A percentile compares a stretch with the other conserved stretches of the same genome.
Conservation (phyloP, 192 early-diverging fungal species). For the Backusella westeae region DNA sequence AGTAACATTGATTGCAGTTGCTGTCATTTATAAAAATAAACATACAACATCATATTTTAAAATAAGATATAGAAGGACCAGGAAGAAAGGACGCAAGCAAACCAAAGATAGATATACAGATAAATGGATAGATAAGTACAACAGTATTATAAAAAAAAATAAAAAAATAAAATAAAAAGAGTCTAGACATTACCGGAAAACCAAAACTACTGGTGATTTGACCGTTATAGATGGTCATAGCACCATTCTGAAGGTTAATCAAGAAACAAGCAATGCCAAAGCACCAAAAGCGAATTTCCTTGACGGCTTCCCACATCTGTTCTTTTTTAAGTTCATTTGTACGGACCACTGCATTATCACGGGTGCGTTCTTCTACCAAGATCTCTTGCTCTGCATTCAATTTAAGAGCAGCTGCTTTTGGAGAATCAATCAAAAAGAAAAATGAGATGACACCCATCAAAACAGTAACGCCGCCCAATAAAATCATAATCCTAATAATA, state of each 20-base stretch:
- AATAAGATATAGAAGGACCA: neutral
- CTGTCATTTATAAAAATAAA: neutral
- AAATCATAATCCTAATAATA: constrained; percentile 26
- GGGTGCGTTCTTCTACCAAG: constrained; percentile 21
- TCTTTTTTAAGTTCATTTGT: constrained; percentile 17
- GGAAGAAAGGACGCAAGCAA: neutral
- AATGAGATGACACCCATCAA: constrained; percentile 21
- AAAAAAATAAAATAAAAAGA: constrained; percentile 7
- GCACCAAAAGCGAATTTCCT: constrained; percentile 13
- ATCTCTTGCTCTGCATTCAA: constrained; percentile 21
- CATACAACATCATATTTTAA: neutral
- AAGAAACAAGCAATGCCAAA: constrained; percentile 5
- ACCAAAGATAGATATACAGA: neutral
- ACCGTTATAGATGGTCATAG: constrained; percentile 7
- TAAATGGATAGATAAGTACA: neutral
- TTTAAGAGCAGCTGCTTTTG: constrained; percentile 4
- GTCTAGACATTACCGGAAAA: constrained; percentile 14
- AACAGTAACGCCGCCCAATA: constrained; percentile 19
- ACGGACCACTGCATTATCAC: constrained; percentile 18
- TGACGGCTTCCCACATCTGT: constrained; percentile 14
- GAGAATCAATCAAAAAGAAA: constrained; percentile 28
- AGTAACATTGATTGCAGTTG: constrained; percentile 23
- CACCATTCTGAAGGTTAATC: constrained; percentile 18
- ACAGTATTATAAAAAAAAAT: neutral
- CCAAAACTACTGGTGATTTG: constrained; percentile 13